Base-by-base conservation (phyloP, 2,329 filamentous ascomycete species). In the Graphiopsis chlorocephala region DNA sequence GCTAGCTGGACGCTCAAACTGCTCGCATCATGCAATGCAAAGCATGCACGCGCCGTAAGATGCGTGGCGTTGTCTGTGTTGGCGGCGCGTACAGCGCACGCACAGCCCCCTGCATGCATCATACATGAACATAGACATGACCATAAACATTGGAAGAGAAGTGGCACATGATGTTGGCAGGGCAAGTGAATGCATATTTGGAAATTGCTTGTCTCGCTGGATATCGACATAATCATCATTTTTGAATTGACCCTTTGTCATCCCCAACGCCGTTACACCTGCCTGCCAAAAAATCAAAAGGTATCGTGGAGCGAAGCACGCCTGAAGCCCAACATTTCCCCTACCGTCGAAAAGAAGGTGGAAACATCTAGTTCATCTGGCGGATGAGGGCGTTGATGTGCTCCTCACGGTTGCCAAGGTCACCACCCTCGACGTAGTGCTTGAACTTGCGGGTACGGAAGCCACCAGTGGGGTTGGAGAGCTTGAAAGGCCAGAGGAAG, bases 401-500 rank as follows among this genome's bases (percentile, higher is more conserved):
- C 77, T 98, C 93, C 87, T 99, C 95, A 74, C 95, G 91, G 89
- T 99, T 98, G 81, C 95, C 95, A 75, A 96, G 85, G 83, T 99
- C 95, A 90, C 95, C 95, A 83, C 94, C 95, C 87, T 97, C 91
- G 70, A 98, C 91, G 85, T 92, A 98, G 86, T 98, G 93, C 87
- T 93, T 95, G 89, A 98, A 98, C 87, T 98, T 99, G 84, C 95
- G 88, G 76, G 90, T 83, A 75, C 90, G 90, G 92, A 98, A 99
- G 72, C 95, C 94, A 81, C 95, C 95, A 75, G 85, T 98, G 79
- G 95, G 95, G 89, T 96, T 97, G 88, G 88, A 93, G 74, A 99
- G 91, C 91, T 99, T 98, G 90, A 99, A 99, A 79, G 95, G 95
- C 95, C 95, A 99, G 74, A 98, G 85, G 89, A 98, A 98, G 90